A percentile compares a stretch with the other conserved stretches of the same genome.
phyloP scores from a whole-genome alignment of 345 rosid species.

The Rhodamnia argentea region DNA sequence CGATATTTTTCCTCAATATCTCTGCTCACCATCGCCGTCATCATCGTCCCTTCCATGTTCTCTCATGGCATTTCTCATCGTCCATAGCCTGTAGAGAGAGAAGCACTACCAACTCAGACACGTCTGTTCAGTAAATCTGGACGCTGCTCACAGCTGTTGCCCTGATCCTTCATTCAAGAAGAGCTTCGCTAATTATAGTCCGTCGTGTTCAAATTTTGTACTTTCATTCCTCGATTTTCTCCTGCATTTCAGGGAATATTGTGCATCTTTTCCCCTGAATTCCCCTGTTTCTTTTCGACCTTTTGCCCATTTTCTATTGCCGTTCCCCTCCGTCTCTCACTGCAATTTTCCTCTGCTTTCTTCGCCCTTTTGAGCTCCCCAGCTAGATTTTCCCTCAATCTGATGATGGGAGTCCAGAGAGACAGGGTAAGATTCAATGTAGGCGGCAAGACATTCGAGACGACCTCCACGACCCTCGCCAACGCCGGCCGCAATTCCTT shows the following conservation, averaged over 20 bases:
- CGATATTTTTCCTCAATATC: neutral
- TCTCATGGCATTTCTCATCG: neutral
- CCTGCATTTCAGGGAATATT: neutral
- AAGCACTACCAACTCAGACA: neutral
- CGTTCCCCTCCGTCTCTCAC: neutral
- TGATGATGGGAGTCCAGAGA: constrained; percentile 53
- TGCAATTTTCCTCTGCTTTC: neutral
- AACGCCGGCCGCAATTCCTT: constrained; percentile 86
- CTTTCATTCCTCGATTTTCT: neutral
- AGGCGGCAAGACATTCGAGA: constrained; percentile 83
- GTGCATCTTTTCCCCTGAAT: neutral
- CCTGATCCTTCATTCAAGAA: neutral
- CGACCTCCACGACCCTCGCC: constrained; percentile 88
- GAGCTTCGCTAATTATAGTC: neutral
- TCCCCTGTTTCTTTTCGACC: neutral
- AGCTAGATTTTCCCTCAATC: neutral
- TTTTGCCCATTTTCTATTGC: neutral
- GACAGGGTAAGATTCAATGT: constrained; percentile 82
- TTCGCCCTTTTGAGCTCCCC: neutral
- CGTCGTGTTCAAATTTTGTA: neutral
- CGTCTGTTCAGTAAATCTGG: neutral
- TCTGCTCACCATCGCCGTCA: neutral
- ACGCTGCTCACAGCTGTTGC: neutral
- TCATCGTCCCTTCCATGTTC: neutral
- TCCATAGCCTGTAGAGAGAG: neutral